phyloP scores from a whole-genome alignment of 192 early-diverging fungal genomes.

The Coemansia umbellata region DNA sequence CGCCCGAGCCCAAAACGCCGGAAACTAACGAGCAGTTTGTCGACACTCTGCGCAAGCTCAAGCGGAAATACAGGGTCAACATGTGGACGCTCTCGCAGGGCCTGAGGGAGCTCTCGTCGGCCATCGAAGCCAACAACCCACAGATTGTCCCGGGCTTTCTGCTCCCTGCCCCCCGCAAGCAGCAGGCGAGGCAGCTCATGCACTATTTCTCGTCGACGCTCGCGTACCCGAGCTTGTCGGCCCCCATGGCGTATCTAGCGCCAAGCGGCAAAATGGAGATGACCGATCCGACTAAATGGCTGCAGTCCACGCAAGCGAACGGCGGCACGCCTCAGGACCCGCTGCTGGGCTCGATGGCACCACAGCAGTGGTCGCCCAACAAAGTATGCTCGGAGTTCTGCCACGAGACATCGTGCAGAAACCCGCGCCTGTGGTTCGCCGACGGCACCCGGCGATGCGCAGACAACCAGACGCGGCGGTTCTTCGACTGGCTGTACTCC shows the following conservation, averaged over 20 bases:
- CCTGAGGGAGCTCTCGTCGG: conserved; percentile 43
- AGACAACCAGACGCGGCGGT: conserved; percentile 51
- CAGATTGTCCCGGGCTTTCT: conserved; percentile 23
- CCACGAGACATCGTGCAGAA: conserved; percentile 34
- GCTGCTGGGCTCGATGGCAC: neutral
- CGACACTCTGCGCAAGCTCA: conserved; percentile 33
- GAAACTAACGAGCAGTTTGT: conserved; percentile 40
- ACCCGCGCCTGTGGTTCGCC: conserved; percentile 45
- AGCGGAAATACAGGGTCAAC: conserved; percentile 27
- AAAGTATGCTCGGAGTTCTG: conserved; percentile 40
- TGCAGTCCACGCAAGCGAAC: neutral
- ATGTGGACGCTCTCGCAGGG: conserved; percentile 40
- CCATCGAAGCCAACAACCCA: conserved; percentile 40
- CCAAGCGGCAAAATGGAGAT: conserved; percentile 50
- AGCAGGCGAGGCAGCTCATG: neutral
- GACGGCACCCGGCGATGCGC: conserved; percentile 45
- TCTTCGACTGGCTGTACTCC: conserved; percentile 60
- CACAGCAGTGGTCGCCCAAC: conserved; percentile 42
- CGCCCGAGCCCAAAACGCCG: conserved; percentile 27
- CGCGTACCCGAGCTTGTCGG: conserved; percentile 37
- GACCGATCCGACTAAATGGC: conserved; percentile 37
- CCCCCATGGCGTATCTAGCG: conserved; percentile 44
- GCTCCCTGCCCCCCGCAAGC: conserved; percentile 3
- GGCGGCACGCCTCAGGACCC: neutral
- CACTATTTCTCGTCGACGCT: conserved; percentile 39